phyloP scores from a whole-genome alignment of 345 rosid genomes.

The Linum lewisii region DNA sequence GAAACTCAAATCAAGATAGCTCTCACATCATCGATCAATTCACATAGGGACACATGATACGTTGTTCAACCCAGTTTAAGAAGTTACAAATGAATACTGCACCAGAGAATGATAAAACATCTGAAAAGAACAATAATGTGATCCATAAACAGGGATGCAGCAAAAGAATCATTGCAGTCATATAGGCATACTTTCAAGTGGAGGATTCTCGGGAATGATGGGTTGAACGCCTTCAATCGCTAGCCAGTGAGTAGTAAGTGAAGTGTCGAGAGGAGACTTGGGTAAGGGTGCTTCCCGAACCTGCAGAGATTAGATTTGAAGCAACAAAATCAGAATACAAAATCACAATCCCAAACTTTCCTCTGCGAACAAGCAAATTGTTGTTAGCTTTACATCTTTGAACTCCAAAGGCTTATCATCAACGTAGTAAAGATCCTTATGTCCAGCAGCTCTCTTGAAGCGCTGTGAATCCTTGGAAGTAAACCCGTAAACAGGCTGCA shows the following conservation, averaged over 20 bases:
- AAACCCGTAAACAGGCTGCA: conserved; percentile 63
- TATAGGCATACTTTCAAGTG: conserved; percentile 40
- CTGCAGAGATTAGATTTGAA: conserved; percentile 21
- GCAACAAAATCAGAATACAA: neutral
- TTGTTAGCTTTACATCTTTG: conserved; percentile 41
- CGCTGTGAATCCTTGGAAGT: conserved; percentile 40
- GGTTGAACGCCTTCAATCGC: conserved; percentile 93
- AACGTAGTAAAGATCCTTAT: conserved; percentile 62
- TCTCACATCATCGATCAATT: neutral
- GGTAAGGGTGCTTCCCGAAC: conserved; percentile 58
- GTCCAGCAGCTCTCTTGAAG: conserved; percentile 65
- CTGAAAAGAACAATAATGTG: neutral
- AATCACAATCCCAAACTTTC: neutral
- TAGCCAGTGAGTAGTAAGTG: conserved; percentile 59
- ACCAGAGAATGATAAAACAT: neutral
- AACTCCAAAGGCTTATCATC: conserved; percentile 70
- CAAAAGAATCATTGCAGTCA: neutral
- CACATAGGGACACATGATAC: neutral
- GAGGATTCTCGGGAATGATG: conserved; percentile 59
- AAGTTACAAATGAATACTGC: neutral
- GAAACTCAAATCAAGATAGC: neutral
- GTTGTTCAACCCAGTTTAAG: neutral
- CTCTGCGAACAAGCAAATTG: neutral
- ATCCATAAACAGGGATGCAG: neutral
- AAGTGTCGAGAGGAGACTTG: conserved; percentile 46